Evolutionary conservation across 2,329 filamentous ascomycete species (phyloP), one percentile per base, ranked within the genome.

Genomic region (Paraphaeosphaeria minitans): DNA sequence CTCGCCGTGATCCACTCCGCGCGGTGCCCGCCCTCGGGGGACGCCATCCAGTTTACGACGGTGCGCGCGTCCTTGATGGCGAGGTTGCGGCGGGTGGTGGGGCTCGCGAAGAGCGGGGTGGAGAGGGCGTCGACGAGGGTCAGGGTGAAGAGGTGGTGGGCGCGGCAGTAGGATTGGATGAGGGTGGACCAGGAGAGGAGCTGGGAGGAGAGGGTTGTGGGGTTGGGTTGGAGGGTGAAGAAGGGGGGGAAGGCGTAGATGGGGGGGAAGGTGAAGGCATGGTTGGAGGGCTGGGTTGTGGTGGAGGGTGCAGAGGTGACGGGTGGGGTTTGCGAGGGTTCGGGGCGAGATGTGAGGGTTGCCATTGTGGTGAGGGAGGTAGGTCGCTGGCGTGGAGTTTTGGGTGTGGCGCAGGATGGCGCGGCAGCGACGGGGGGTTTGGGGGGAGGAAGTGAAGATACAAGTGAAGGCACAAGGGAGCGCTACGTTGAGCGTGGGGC

Each of bases 171-270:
- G 72, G 88, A 78, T 61, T 93, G 92, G 72, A 98, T 87, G 16
- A 97, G 86, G 33, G 86, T 78, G n/a, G 90, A 88, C 95, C 95
- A 99, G 78, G 93, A 93, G 59, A 85, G 82, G 61, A 93, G 87
- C 73, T 95, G 92, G 47, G 89, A 87, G 77, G 89, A 86, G 73
- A 85, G 88, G 10, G 90, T 94, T 31, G 85, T 84, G 61, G 87
- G 82, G 79, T 92, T 92, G 37, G 88, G 85, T 77, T 95, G 91
- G 55, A 87, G 87, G 56, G 90, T 93, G 85, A 91, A 95, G 87
- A 95, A 93, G 72, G 91, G 89, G 0, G 91, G 91, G 81, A 92
- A 94, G 79, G 82, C 81, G 83, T 93, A 90, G 75, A 81, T 80
- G 10, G 78, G 72, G 37, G 80, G 80, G 65, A 80, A 79, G 59